Percentiles rank a stretch among this genome's conserved stretches.
These are phyloP conservation scores for Nematocida major DNA, from an alignment of 371 early-diverging fungal species.

Conservation along the genomic window DNA sequence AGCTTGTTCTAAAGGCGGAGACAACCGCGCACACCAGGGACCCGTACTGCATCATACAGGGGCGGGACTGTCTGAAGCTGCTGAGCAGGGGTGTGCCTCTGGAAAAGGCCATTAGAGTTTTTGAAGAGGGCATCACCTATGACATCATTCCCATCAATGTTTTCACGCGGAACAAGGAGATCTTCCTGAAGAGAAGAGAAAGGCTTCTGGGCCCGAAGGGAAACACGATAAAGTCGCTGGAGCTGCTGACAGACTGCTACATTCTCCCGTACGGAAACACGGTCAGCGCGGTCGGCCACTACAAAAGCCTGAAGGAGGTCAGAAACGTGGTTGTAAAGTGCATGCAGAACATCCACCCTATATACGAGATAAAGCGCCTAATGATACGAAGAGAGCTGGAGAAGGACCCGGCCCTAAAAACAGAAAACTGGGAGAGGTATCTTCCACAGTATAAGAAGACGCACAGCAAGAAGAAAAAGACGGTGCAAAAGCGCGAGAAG, in stretches of 20 bases:
- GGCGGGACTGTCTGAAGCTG: conserved; percentile 86
- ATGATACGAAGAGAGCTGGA: conserved; percentile 95
- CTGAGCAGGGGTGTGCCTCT: conserved; percentile 85
- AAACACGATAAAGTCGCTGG: conserved; percentile 87
- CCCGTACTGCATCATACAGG: conserved; percentile 88
- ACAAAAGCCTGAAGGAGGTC: conserved; percentile 74
- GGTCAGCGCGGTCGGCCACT: conserved; percentile 81
- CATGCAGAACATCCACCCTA: conserved; percentile 97
- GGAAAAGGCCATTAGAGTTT: conserved; percentile 70
- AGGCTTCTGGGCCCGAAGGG: conserved; percentile 90
- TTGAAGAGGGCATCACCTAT: conserved; percentile 83
- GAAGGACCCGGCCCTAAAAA: conserved; percentile 82
- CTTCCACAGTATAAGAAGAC: conserved; percentile 90
- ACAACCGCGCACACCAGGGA: conserved; percentile 92
- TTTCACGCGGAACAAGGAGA: conserved; percentile 81
- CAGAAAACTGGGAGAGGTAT: conserved; percentile 94
- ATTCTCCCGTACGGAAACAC: conserved; percentile 94
- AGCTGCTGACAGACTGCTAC: conserved; percentile 85
- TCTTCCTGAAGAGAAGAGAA: conserved; percentile 90
- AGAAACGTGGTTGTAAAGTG: conserved; percentile 83
- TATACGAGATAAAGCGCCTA: conserved; percentile 92
- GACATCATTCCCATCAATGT: conserved; percentile 94
- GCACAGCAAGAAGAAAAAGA: conserved; percentile 69
- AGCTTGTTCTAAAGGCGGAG: conserved; percentile 89
- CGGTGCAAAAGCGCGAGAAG: background rate